phyloP scores from a whole-genome alignment of 2,329 filamentous ascomycete species.

The Fonsecaea erecta region DNA sequence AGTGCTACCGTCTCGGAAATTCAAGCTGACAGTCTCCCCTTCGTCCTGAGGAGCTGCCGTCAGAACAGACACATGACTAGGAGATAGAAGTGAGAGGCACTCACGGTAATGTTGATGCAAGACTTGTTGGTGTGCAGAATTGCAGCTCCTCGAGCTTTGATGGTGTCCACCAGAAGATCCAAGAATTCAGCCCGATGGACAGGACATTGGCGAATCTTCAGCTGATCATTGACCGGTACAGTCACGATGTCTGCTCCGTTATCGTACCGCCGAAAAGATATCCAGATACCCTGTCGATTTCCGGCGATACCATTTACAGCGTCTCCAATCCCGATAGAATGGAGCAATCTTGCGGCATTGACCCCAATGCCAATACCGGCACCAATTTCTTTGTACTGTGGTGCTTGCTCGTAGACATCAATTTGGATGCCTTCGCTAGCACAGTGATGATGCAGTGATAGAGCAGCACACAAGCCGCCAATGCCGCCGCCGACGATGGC shows the following conservation, averaged over 20 bases:
- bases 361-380: slow-evolving; percentile 32
- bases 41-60: slow-evolving; percentile 10
- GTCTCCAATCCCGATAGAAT: slow-evolving; percentile 43
- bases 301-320: slow-evolving; percentile 41
- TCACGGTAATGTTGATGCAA: slow-evolving; percentile 21
- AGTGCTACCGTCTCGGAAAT: slow-evolving; percentile 39
- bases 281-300: slow-evolving; percentile 41
- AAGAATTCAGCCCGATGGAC: slow-evolving; percentile 47
- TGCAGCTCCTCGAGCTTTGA: slow-evolving; percentile 45
- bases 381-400: slow-evolving; percentile 33
- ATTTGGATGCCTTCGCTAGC: slow-evolving; percentile 35
- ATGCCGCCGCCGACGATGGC: slow-evolving; percentile 50
- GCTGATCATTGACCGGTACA: slow-evolving; percentile 38
- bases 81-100: not conserved
- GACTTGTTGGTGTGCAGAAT: slow-evolving; percentile 22
- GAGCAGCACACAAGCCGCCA: slow-evolving; percentile 45
- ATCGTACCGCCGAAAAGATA: slow-evolving; percentile 46
- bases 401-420: slow-evolving; percentile 38
- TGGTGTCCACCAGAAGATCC: slow-evolving; percentile 47
- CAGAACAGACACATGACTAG: slow-evolving; percentile 7
- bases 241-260: slow-evolving; percentile 43
- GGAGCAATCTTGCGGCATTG: slow-evolving; percentile 29
- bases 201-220: slow-evolving; percentile 16
- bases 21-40: slow-evolving; percentile 19
- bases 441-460: slow-evolving; percentile 44